Evolutionary conservation across 2,329 filamentous ascomycete genomes (phyloP), one percentile per base, ranked within the genome.

Genomic region (Cadophora malorum): DNA sequence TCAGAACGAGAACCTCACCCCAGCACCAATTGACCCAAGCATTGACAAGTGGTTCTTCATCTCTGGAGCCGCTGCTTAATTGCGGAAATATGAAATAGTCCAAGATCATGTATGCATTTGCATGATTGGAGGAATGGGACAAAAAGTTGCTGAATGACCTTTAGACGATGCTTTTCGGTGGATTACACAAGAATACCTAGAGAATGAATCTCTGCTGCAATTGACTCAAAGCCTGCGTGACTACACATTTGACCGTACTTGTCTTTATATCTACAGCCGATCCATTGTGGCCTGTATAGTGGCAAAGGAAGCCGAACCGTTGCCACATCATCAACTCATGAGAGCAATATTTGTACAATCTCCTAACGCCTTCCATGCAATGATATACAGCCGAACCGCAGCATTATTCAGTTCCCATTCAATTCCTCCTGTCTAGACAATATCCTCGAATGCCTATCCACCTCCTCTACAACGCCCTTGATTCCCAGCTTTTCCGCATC

Each of bases 11-110:
- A 90, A 96, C 78, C 85, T 96, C 68, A 80, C 87, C 66, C 89
- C 96, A 69, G 95, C 91, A 74, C 94, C 95, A 79, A 97, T 99
- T 77, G 96, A 99, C 80, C 88, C 89, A 80, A 96, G 91, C 83
- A 97, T 98, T 79, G 96, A 99, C 89, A 99, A 99, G 90, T 99
- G 96, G 96, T 99, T 99, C 91, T 99, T 98, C 90, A 99, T 99
- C 83, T 97, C 94, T 81, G 96, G 96, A 82, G 96, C 96, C 79
- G 93, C 94, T 76, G 86, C 91, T 77, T 95, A 92, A 84, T 63
- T 61, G 19, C 16, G n/a, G n/a, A 59, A 25, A 50, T 31, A 21
- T 33, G 59, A 49, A 59, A 60, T 61, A 31, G 63, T 55, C 52
- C 53, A 35, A 35, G 52, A 47, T 53, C 60, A 52, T 66, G 47